Conservation (phyloP, 495 filamentous ascomycete genomes). For the Penicillium flavigenum region DNA sequence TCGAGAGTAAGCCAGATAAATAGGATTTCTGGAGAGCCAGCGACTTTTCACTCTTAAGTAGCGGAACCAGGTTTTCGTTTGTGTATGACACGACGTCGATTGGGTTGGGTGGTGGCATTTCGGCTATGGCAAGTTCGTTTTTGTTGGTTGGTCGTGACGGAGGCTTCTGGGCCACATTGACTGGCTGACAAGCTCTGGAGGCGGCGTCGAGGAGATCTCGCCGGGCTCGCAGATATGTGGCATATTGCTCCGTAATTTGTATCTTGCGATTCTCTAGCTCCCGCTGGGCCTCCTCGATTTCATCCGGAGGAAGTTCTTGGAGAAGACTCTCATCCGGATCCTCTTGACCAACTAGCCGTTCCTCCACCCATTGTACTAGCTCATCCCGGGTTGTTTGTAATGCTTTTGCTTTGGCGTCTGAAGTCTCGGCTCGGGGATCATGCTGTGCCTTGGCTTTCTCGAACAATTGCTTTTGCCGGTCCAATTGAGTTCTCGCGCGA, state of each 20-base stretch:
- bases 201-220: constrained; percentile 41
- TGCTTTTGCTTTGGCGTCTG: constrained; percentile 45
- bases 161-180: constrained; percentile 26
- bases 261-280: constrained; percentile 42
- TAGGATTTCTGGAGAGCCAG: constrained; percentile 65
- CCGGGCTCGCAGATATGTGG: constrained; percentile 37
- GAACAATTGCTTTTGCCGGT: constrained; percentile 61
- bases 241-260: constrained; percentile 51
- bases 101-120: constrained; percentile 21
- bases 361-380: constrained; percentile 71
- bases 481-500: constrained; percentile 59
- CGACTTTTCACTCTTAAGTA: constrained; percentile 61
- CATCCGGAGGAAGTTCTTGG: constrained; percentile 36
- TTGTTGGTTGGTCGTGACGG: constrained; percentile 30
- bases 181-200: constrained; percentile 39
- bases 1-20: constrained; percentile 54
- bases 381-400: constrained; percentile 58
- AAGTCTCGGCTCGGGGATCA: constrained; percentile 18
- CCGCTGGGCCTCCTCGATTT: constrained; percentile 38
- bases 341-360: constrained; percentile 58
- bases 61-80: constrained; percentile 51
- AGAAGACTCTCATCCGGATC: constrained; percentile 40
- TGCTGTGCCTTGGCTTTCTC: constrained; percentile 51
- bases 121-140: constrained; percentile 15
- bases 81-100: constrained; percentile 53